These are phyloP conservation scores for Platismatia glauca DNA, from an alignment of 495 filamentous ascomycete species.

Conservation along the genomic window DNA sequence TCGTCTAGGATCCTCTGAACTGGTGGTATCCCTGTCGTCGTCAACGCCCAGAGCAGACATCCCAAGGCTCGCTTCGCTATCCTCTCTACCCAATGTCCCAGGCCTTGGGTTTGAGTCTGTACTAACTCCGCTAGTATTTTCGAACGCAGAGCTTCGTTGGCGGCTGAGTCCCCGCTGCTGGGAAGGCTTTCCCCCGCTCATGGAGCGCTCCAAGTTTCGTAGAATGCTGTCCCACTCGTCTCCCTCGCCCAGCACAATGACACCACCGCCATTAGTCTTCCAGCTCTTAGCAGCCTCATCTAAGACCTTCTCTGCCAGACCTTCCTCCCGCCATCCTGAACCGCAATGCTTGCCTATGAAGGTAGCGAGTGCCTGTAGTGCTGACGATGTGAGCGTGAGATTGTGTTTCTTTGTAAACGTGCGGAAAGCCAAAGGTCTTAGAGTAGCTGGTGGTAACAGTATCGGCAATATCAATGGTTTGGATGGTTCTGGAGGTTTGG, in stretches of 20 bases:
- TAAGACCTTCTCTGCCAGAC: conserved; percentile 80
- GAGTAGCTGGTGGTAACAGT: conserved; percentile 71
- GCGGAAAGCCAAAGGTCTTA: conserved; percentile 87
- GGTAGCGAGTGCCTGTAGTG: conserved; percentile 69
- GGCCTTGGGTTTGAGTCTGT: conserved; percentile 35
- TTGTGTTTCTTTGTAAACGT: conserved; percentile 98
- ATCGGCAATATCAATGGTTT: conserved; percentile 80
- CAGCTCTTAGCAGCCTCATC: conserved; percentile 85
- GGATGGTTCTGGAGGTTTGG: conserved; percentile 37
- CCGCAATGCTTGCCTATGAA: conserved; percentile 93
- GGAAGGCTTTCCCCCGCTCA: conserved; percentile 66
- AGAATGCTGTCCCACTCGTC: conserved; percentile 69
- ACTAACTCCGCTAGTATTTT: conserved; percentile 23
- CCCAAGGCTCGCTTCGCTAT: conserved; percentile 55
- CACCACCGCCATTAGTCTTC: conserved; percentile 73
- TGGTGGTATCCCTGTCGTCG: conserved; percentile 48
- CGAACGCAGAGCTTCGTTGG: conserved; percentile 48
- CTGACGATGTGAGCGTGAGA: conserved; percentile 81
- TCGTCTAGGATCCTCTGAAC: conserved; percentile 52
- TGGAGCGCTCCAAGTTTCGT: conserved; percentile 69
- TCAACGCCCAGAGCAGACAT: conserved; percentile 51
- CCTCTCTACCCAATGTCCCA: conserved; percentile 40
- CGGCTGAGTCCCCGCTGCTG: conserved; percentile 39
- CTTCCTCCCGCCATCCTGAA: conserved; percentile 92
- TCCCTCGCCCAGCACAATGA: conserved; percentile 74